phyloP scores from a whole-genome alignment of 805 yeast species.

The Starmerella floricola region DNA sequence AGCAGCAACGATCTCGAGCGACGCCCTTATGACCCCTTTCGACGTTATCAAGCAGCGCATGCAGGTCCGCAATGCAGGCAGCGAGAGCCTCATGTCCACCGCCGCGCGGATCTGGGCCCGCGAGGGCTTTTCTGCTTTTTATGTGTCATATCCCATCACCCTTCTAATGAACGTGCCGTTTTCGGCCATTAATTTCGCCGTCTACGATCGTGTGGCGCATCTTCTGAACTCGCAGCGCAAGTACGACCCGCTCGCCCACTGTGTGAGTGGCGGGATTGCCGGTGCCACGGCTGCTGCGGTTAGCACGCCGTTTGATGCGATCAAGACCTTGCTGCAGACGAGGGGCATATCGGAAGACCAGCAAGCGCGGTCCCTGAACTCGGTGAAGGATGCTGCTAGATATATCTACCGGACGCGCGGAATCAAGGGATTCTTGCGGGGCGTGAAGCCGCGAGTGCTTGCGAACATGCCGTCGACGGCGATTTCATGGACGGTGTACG shows the following conservation, averaged over 20 bases:
- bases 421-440: conserved; percentile 60
- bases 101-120: conserved; percentile 26
- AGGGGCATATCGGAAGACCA: conserved; percentile 33
- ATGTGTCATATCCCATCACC: conserved; percentile 88
- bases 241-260: conserved; percentile 84
- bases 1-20: conserved; percentile 83
- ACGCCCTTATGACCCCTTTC: conserved; percentile 94
- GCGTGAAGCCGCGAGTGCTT: conserved; percentile 79
- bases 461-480: conserved; percentile 95
- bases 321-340: conserved; percentile 84
- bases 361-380: conserved; percentile 43
- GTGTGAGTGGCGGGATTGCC: conserved; percentile 84
- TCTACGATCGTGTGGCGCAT: conserved; percentile 75
- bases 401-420: conserved; percentile 42
- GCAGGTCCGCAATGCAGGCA: conserved; percentile 40
- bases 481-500: conserved; percentile 94
- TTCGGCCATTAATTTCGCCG: conserved; percentile 86
- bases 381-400: conserved; percentile 57
- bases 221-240: conserved; percentile 57
- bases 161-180: conserved; percentile 84
- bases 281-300: conserved; percentile 94
- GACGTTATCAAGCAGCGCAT: conserved; percentile 91
- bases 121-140: conserved; percentile 58
- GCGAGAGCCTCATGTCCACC: conserved; percentile 24
- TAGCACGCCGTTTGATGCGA: conserved; percentile 84